Percentiles rank a stretch among this genome's conserved stretches.
phyloP scores from a whole-genome alignment of 495 filamentous ascomycete genomes.

The Gamarada debralockiae region DNA sequence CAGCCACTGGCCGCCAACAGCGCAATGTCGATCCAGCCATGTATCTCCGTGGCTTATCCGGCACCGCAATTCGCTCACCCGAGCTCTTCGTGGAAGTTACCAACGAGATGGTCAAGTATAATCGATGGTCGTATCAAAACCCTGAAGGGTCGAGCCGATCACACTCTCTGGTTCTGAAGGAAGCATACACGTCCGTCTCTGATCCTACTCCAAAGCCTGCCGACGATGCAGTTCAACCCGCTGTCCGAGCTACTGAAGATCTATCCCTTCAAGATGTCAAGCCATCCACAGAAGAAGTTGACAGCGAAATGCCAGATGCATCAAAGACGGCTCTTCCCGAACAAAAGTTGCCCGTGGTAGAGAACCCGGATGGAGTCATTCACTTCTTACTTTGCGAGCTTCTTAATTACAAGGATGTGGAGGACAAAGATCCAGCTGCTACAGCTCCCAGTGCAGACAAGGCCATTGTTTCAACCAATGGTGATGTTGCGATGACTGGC shows the following conservation, averaged over 20 bases:
- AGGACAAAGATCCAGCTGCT: conserved; percentile 63
- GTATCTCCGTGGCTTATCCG: conserved; percentile 75
- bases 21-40: conserved; percentile 64
- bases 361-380: conserved; percentile 92
- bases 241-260: conserved; percentile 53
- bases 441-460: conserved; percentile 12
- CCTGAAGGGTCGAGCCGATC: conserved; percentile 22
- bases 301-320: conserved; percentile 54
- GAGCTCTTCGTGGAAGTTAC: conserved; percentile 88
- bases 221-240: conserved; percentile 26
- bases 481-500: conserved; percentile 23
- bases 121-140: conserved; percentile 44
- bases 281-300: conserved; percentile 44
- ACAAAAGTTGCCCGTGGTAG: conserved; percentile 77
- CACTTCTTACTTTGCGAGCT: conserved; percentile 95
- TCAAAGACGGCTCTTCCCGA: conserved; percentile 55
- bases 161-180: conserved; percentile 19
- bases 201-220: conserved; percentile 1
- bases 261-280: conserved; percentile 49
- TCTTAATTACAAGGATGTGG: conserved; percentile 85
- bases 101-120: conserved; percentile 78
- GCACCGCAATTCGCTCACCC: conserved; percentile 78
- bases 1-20: conserved; percentile 24
- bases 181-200: background rate
- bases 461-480: conserved; percentile 19